A percentile compares a stretch with the other conserved stretches of the same genome.
Conservation (phyloP, 768 basidiomycete genomes). For the Mycena kentingensis region DNA sequence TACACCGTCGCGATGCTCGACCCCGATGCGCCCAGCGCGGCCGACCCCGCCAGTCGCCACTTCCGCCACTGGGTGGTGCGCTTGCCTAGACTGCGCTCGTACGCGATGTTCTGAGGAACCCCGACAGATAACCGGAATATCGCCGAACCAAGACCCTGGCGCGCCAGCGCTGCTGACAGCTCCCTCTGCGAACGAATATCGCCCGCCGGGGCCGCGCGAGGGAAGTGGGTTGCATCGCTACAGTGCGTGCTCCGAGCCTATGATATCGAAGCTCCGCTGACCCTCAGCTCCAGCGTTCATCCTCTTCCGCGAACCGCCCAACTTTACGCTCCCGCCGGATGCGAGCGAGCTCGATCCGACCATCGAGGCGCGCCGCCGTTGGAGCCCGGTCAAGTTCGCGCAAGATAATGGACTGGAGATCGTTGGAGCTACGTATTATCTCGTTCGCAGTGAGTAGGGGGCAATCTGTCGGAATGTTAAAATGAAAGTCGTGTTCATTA, state of each 20-base stretch:
- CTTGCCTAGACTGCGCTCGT: not conserved
- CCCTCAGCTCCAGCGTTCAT: constrained; percentile 1
- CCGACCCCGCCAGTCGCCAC: constrained; percentile 32
- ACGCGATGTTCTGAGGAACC: not conserved
- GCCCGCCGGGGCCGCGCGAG: constrained; percentile 12
- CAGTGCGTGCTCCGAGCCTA: constrained; percentile 3
- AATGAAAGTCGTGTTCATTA: too few relatives aligned
- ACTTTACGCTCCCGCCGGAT: constrained; percentile 12
- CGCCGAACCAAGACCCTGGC: not conserved
- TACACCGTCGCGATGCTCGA: constrained; percentile 43
- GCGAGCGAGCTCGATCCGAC: constrained; percentile 10
- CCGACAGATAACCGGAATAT: constrained; percentile 8
- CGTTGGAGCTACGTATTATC: constrained; percentile 15
- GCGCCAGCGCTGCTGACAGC: constrained; percentile 6
- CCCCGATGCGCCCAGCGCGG: constrained; percentile 40
- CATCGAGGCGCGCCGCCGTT: constrained; percentile 13
- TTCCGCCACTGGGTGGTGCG: constrained; percentile 42
- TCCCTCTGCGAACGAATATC: constrained; percentile 8
- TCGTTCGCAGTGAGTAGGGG: constrained; percentile 17
- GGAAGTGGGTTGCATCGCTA: constrained; percentile 19
- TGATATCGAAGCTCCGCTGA: not conserved
- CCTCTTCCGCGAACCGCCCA: constrained; percentile 14
- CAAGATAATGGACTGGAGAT: constrained; percentile 8
- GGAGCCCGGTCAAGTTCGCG: constrained; percentile 11
- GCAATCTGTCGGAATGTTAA: too few relatives aligned